Conservation (phyloP, 768 basidiomycete species). For the Termitomyces sp. region DNA sequence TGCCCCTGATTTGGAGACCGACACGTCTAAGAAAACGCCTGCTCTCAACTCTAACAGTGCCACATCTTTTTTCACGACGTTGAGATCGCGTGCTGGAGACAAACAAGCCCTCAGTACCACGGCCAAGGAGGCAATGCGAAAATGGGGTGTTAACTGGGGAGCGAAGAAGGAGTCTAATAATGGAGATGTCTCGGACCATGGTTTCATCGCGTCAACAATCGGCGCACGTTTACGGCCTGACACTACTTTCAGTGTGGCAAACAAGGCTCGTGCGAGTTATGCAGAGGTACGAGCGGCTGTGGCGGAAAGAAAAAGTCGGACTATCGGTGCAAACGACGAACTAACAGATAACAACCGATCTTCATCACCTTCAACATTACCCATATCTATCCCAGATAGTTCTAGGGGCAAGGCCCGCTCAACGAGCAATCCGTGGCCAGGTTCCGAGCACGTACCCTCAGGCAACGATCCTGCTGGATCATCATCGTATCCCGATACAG, state of each 20-base stretch:
- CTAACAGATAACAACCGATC: conserved; percentile 17
- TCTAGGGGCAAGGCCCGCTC: conserved; percentile 8
- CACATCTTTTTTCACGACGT: conserved; percentile 68
- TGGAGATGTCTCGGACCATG: conserved; percentile 40
- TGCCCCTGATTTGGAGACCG: conserved; percentile 18
- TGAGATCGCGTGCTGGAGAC: conserved; percentile 72
- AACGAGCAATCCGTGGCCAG: conserved; percentile 13
- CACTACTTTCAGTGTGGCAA: conserved; percentile 22
- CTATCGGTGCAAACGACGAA: conserved; percentile 18
- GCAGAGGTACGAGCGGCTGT: conserved; percentile 77
- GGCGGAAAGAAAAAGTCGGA: conserved; percentile 50
- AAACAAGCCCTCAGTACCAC: conserved; percentile 83
- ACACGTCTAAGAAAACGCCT: conserved; percentile 29
- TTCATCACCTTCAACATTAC: conserved; percentile 13
- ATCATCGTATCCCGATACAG: conserved; percentile 13
- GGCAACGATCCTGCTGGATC: neutral
- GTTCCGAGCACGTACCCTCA: conserved; percentile 7
- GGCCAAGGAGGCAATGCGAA: conserved; percentile 85
- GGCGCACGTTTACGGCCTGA: conserved; percentile 28
- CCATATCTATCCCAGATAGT: conserved; percentile 14
- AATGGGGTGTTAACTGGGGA: conserved; percentile 86
- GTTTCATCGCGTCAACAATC: conserved; percentile 28
- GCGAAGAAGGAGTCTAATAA: conserved; percentile 48
- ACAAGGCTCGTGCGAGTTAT: conserved; percentile 51
- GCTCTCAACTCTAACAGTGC: conserved; percentile 37